Percentiles rank a stretch among this genome's conserved stretches.
Conservation (phyloP, 495 filamentous ascomycete genomes). For the Cenococcum geophilum region DNA sequence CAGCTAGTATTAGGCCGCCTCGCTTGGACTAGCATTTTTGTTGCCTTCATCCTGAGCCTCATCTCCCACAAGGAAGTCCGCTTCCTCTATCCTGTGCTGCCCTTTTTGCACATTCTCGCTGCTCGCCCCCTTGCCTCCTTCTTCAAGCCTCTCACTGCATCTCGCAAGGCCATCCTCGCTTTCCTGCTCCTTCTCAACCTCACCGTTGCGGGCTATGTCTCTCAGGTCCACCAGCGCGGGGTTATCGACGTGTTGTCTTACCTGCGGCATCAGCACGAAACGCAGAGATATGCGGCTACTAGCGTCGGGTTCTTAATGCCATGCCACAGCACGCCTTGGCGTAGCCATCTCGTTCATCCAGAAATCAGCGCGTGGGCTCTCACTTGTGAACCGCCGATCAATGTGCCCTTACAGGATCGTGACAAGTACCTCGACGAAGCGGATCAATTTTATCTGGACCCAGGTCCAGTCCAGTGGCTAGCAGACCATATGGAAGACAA, state of each 20-base stretch:
- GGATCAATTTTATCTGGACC: slow-evolving; percentile 66
- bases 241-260: slow-evolving; percentile 64
- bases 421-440: slow-evolving; percentile 76
- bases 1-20: slow-evolving; percentile 37
- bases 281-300: slow-evolving; percentile 37
- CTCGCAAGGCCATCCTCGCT: slow-evolving; percentile 19
- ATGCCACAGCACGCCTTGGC: slow-evolving; percentile 97
- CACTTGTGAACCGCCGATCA: slow-evolving; percentile 82
- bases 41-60: slow-evolving; percentile 60
- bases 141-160: slow-evolving; percentile 42
- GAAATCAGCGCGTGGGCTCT: slow-evolving; percentile 76
- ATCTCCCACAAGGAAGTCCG: slow-evolving; percentile 97
- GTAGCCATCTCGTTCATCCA: slow-evolving; percentile 72
- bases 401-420: slow-evolving; percentile 52
- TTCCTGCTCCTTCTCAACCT: slow-evolving; percentile 51
- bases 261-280: slow-evolving; percentile 65
- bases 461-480: slow-evolving; percentile 57
- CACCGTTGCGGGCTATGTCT: slow-evolving; percentile 65
- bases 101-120: slow-evolving; percentile 72
- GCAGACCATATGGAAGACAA: slow-evolving; percentile 43
- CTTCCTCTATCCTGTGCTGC: slow-evolving; percentile 91
- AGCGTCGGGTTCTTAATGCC: slow-evolving; percentile 92
- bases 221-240: slow-evolving; percentile 71
- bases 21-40: slow-evolving; percentile 52
- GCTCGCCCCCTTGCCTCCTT: slow-evolving; percentile 61